phyloP scores from a whole-genome alignment of 1,284 basidiomycete species.

The Gomphus bonarii region DNA sequence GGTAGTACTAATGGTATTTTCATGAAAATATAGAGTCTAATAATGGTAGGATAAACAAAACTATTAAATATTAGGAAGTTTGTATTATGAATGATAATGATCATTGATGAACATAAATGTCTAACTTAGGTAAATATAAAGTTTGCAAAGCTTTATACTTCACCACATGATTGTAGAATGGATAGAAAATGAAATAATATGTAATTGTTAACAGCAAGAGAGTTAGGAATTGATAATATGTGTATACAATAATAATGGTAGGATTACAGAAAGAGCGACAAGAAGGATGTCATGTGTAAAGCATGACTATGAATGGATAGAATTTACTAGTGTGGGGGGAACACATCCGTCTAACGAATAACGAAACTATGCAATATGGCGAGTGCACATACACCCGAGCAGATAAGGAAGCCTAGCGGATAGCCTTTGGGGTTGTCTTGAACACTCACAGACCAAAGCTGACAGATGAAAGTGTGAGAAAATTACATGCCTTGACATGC shows the following conservation, averaged over 20 bases:
- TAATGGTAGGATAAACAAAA: too few species aligned
- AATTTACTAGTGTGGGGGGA: neutral
- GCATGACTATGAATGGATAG: neutral
- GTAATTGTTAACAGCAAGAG: neutral
- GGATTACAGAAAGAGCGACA: neutral
- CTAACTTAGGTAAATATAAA: too few species aligned
- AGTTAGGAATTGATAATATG: neutral
- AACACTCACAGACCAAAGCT: conserved; percentile 73
- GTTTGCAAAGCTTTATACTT: too few species aligned
- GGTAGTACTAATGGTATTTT: too few species aligned
- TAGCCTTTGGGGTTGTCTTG: conserved; percentile 59
- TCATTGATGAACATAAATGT: too few species aligned
- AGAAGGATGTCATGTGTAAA: neutral
- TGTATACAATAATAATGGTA: neutral
- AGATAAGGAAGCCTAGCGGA: conserved; percentile 61
- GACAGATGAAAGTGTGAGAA: neutral
- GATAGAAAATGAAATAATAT: neutral
- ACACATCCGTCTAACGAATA: conserved; percentile 40
- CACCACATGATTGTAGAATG: neutral
- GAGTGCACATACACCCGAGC: conserved; percentile 46
- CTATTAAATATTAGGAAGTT: too few species aligned
- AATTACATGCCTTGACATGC: neutral
- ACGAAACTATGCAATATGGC: conserved; percentile 63
- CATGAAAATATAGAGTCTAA: too few species aligned
- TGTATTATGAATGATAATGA: too few species aligned